A percentile compares a stretch with the other conserved stretches of the same genome.
These are phyloP conservation scores for Ceratocystiopsis brevicomis DNA, from an alignment of 2,329 filamentous ascomycete species.

Conservation along the genomic window DNA sequence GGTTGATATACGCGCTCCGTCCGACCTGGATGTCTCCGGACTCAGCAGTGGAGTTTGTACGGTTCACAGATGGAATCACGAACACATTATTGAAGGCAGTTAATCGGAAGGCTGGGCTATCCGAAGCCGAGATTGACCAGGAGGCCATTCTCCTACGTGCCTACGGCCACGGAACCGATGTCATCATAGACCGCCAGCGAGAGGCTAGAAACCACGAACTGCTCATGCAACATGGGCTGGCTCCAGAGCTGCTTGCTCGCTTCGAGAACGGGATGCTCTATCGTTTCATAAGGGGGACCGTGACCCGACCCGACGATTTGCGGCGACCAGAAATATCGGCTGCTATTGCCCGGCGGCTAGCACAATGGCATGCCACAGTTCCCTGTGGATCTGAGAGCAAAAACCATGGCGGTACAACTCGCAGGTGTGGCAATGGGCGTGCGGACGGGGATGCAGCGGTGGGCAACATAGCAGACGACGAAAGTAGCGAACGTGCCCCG, in stretches of 20 bases:
- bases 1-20: constrained; percentile 58
- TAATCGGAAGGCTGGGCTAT: constrained; percentile 46
- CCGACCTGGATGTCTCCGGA: constrained; percentile 52
- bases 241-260: constrained; percentile 70
- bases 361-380: constrained; percentile 75
- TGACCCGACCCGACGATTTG: constrained; percentile 65
- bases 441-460: constrained; percentile 1
- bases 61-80: constrained; percentile 95
- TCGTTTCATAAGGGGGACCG: constrained; percentile 65
- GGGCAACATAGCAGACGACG: constrained; percentile 14
- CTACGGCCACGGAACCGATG: constrained; percentile 83
- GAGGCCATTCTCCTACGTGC: constrained; percentile 80
- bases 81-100: constrained; percentile 76
- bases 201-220: constrained; percentile 65
- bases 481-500: constrained; percentile 16
- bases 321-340: constrained; percentile 56
- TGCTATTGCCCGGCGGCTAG: constrained; percentile 67
- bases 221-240: constrained; percentile 64
- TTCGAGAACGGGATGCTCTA: constrained; percentile 96
- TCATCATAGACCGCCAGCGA: constrained; percentile 90
- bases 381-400: constrained; percentile 22
- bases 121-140: constrained; percentile 59
- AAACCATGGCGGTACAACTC: constrained; percentile 16
- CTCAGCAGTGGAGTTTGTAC: constrained; percentile 49
- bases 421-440: background rate